Percentiles rank a stretch among this genome's conserved stretches.
These are phyloP conservation scores for Nothophoma quercina DNA, from an alignment of 2,329 filamentous ascomycete species.

Conservation along the genomic window DNA sequence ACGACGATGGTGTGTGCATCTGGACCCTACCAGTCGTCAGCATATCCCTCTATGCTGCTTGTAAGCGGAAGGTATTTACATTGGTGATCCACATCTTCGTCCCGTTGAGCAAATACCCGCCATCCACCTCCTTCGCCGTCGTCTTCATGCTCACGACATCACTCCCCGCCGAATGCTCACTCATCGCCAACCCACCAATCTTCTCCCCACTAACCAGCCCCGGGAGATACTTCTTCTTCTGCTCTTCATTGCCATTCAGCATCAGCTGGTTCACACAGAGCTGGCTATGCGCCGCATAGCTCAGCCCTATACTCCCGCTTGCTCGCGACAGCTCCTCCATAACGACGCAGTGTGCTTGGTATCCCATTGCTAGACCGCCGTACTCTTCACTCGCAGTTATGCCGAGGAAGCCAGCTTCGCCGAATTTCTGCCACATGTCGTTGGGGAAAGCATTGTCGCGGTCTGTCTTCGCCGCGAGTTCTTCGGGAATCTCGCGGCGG, in stretches of 20 bases:
- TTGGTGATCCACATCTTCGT: constrained; percentile 99
- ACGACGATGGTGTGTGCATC: constrained; percentile 93
- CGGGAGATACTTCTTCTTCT: constrained; percentile 83
- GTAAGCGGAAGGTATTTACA: constrained; percentile 52
- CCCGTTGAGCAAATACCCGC: constrained; percentile 85
- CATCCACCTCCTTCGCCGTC: constrained; percentile 79
- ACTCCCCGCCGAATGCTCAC: constrained; percentile 86
- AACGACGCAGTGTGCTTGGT: constrained; percentile 94
- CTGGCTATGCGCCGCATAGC: constrained; percentile 95
- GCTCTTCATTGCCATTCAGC: constrained; percentile 80
- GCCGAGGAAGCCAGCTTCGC: constrained; percentile 87
- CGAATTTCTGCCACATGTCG: constrained; percentile 92
- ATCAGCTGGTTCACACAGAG: constrained; percentile 96
- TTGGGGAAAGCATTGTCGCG: constrained; percentile 85
- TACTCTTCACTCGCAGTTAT: constrained; percentile 93
- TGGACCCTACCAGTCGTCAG: constrained; percentile 64
- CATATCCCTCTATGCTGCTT: not conserved
- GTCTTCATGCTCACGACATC: constrained; percentile 98
- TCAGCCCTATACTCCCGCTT: constrained; percentile 82
- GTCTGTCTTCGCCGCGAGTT: constrained; percentile 84
- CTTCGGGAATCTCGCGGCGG: constrained; percentile 82
- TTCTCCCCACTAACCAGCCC: constrained; percentile 80
- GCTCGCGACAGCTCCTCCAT: constrained; percentile 95
- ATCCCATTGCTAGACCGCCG: constrained; percentile 89
- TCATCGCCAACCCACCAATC: constrained; percentile 93